Evolutionary conservation across 345 rosid species (phyloP).

Genomic region (Aquilaria sinensis): DNA sequence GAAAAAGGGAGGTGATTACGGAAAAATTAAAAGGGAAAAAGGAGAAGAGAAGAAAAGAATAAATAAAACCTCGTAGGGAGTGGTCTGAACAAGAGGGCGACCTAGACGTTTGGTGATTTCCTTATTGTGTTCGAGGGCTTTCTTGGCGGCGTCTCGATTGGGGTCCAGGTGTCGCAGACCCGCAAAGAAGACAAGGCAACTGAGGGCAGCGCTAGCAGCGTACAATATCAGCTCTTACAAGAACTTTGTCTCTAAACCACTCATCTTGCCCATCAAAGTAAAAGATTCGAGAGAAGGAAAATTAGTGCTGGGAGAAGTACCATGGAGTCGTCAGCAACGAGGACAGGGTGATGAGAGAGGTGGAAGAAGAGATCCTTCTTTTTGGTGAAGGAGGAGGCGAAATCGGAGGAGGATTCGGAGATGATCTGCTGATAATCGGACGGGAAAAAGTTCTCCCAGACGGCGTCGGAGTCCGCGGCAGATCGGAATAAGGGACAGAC

Average conservation of each 20-base stretch:
- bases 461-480: conserved; percentile 35
- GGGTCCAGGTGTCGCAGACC: conserved; percentile 91
- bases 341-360: too few species aligned
- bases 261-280: conserved; percentile 21
- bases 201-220: conserved; percentile 97
- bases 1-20: too few species aligned
- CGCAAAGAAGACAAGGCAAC: conserved; percentile 76
- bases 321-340: too few species aligned
- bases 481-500: conserved; percentile 32
- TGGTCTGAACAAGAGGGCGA: conserved; percentile 83
- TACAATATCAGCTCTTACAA: conserved; percentile 71
- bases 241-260: conserved; percentile 69
- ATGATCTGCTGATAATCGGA: too few species aligned
- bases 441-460: conserved; percentile 37
- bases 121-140: conserved; percentile 86
- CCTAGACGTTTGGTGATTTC: conserved; percentile 88
- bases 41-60: too few species aligned
- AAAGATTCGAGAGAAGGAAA: background rate
- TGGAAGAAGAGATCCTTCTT: too few species aligned
- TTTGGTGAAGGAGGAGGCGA: too few species aligned
- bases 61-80: conserved; percentile 69
- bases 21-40: too few species aligned
- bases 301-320: background rate
- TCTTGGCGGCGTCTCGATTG: conserved; percentile 86
- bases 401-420: too few species aligned